phyloP scores from a whole-genome alignment of 2,329 filamentous ascomycete genomes.

The Colletotrichum magnum region DNA sequence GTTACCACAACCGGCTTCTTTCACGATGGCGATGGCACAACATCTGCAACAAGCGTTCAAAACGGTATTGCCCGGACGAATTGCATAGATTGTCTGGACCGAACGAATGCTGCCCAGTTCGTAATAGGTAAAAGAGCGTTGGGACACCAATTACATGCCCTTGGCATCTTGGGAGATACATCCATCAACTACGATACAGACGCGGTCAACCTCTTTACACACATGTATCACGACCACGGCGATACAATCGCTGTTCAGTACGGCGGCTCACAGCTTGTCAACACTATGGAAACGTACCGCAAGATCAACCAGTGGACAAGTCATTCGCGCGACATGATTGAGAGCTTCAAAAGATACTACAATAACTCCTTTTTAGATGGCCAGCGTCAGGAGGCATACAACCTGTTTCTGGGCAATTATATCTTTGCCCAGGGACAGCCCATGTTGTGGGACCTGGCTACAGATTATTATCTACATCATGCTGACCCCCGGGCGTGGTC shows the following conservation, averaged over 20 bases:
- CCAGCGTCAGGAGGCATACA: conserved; percentile 98
- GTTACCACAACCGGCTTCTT: conserved; percentile 92
- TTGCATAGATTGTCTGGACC: conserved; percentile 97
- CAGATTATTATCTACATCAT: conserved; percentile 97
- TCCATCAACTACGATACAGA: conserved; percentile 94
- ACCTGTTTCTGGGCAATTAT: conserved; percentile 96
- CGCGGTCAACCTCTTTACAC: conserved; percentile 94
- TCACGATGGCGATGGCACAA: conserved; percentile 85
- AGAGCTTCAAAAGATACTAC: conserved; percentile 99
- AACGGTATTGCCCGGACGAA: conserved; percentile 96
- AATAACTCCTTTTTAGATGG: conserved; percentile 98
- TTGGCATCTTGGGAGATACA: conserved; percentile 86
- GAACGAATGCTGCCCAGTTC: conserved; percentile 97
- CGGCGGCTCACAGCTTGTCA: conserved; percentile 95
- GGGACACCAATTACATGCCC: conserved; percentile 90
- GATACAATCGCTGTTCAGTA: conserved; percentile 99
- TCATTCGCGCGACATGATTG: conserved; percentile 97
- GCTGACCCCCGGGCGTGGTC: conserved; percentile 83
- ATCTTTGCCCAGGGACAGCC: conserved; percentile 89
- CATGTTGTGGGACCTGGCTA: conserved; percentile 96
- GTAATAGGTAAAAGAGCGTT: conserved; percentile 96
- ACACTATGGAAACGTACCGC: conserved; percentile 99
- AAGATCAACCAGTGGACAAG: conserved; percentile 99
- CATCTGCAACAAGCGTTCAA: conserved; percentile 78
- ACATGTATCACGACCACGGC: conserved; percentile 98